phyloP scores from a whole-genome alignment of 2,329 filamentous ascomycete species.

The Geoglossum cookeanum region DNA sequence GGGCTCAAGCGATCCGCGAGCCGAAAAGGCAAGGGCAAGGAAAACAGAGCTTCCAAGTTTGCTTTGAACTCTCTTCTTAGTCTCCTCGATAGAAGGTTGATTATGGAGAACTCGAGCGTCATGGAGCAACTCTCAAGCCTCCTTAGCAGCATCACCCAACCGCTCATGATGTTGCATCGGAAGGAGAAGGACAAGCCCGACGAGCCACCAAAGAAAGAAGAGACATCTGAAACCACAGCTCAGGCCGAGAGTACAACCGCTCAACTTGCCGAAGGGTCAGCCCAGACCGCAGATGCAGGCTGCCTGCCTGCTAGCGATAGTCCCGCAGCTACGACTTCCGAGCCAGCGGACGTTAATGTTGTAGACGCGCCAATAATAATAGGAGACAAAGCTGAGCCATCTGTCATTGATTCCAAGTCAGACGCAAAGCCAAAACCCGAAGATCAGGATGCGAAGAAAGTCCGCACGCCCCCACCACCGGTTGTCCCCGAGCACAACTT shows the following conservation, averaged over 20 bases:
- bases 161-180: conserved; percentile 62
- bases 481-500: conserved; percentile 78
- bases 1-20: conserved; percentile 58
- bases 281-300: neutral
- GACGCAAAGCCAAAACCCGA: conserved; percentile 21
- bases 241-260: conserved; percentile 11
- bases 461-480: conserved; percentile 52
- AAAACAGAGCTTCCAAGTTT: conserved; percentile 66
- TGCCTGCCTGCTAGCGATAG: neutral
- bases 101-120: conserved; percentile 91
- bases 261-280: neutral
- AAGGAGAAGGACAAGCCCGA: conserved; percentile 54
- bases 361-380: neutral
- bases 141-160: conserved; percentile 72
- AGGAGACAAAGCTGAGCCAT: conserved; percentile 40
- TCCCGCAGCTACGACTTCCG: neutral
- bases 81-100: conserved; percentile 77
- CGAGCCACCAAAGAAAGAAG: conserved; percentile 24
- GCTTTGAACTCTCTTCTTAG: conserved; percentile 80
- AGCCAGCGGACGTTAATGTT: neutral
- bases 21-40: conserved; percentile 77
- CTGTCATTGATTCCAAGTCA: conserved; percentile 21
- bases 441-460: conserved; percentile 33
- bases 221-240: conserved; percentile 2
- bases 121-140: conserved; percentile 87